A percentile compares a stretch with the other conserved stretches of the same genome.
phyloP scores from a whole-genome alignment of 2,329 filamentous ascomycete genomes.

The Penicillium oxalicum region DNA sequence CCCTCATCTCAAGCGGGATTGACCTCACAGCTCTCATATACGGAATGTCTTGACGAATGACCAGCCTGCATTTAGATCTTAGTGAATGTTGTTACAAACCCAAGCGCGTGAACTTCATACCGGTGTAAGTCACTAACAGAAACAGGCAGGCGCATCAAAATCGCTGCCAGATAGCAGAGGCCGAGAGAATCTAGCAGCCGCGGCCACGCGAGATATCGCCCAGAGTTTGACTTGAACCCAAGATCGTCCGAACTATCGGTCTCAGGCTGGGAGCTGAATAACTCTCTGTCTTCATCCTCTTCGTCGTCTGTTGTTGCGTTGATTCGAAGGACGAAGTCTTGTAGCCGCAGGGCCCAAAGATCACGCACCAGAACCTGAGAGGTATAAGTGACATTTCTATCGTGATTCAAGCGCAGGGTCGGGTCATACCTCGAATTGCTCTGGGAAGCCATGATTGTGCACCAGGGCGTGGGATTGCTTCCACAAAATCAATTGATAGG shows the following conservation, averaged over 20 bases:
- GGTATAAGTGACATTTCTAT: not conserved
- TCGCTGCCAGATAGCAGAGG: constrained; percentile 71
- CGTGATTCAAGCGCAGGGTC: not conserved
- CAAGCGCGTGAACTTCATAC: constrained; percentile 23
- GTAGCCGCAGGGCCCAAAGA: constrained; percentile 73
- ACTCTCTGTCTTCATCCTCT: constrained; percentile 39
- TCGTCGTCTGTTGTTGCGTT: constrained; percentile 33
- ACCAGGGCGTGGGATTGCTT: constrained; percentile 74
- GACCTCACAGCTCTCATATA: constrained; percentile 58
- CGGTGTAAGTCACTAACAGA: constrained; percentile 63
- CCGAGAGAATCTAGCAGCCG: constrained; percentile 67
- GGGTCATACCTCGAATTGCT: constrained; percentile 61
- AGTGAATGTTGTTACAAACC: not conserved
- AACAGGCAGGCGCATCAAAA: constrained; percentile 71
- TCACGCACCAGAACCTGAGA: constrained; percentile 62
- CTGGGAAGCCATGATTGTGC: constrained; percentile 57
- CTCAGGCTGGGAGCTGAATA: constrained; percentile 55
- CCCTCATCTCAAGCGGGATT: constrained; percentile 41
- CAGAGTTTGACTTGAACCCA: constrained; percentile 28
- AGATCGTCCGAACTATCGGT: constrained; percentile 40
- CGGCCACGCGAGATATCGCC: constrained; percentile 47
- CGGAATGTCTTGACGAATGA: constrained; percentile 65
- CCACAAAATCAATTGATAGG: constrained; percentile 75
- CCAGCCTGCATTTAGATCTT: constrained; percentile 19
- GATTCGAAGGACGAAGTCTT: constrained; percentile 47